Evolutionary conservation across 768 basidiomycete genomes (phyloP), one percentile per base, ranked within the genome.

Genomic region (Termitomyces titanicus): DNA sequence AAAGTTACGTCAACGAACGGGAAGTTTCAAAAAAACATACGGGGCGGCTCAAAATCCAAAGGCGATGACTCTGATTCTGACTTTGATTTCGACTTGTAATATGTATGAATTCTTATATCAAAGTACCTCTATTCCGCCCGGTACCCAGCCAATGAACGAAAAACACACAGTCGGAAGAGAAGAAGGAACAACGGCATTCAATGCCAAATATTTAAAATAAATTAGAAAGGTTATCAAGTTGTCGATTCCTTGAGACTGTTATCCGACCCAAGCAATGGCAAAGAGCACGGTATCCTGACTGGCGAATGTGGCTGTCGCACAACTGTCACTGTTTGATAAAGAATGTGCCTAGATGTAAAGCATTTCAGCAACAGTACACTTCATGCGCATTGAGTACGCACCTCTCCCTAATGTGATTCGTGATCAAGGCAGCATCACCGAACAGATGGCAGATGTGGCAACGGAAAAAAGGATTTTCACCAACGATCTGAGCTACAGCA

Each of bases 21-120:
- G 7, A 73, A 70, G 29, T 60, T 72, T 3, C 63, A 68, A 24
- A 88, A 81, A 73, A 89, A 86, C 58, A 71, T 89, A 37, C 75
- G 82, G 56, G 73, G 71, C 12, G 63, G 50, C 44, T 38, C 59
- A 25, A 57, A 68, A 37, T 60, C 59, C 48, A 71, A 69, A 48
- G 71, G 68, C 35, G 75, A 78, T 56, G 82, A 86, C 58, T 81
- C 79, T 38, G 84, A 88, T 63, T 89, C 88, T 31, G 93, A 93
- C 67, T 89, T 95, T 66, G 90, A 92, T 64, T 85, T 86, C 65
- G 85, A 85, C 63, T 70, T 85, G 72, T 86, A 80, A 51, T 44
- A 57, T 37, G 31, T 54, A 49, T 55, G 13, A 35, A 38, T 43
- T 48, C 12, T 33, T 33, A 38, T 17, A 54, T 27, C 25, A 35